A percentile compares a stretch with the other conserved stretches of the same genome.
Evolutionary conservation across 768 basidiomycete genomes (phyloP).

Genomic region (Exidia glandulosa): DNA sequence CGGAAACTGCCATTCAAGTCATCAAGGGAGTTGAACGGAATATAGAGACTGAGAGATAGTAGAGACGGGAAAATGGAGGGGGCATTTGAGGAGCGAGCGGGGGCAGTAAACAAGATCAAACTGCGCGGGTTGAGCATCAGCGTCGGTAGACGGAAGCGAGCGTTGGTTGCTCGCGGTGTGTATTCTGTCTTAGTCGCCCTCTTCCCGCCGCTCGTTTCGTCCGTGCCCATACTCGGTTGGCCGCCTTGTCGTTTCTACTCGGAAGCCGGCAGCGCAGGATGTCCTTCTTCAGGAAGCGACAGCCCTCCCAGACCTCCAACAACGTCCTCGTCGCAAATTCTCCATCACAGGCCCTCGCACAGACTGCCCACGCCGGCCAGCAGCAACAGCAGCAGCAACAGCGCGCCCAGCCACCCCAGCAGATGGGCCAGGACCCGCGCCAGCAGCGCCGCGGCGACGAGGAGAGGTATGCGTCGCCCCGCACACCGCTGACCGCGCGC

Average conservation of each 20-base stretch:
- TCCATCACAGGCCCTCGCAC: slow-evolving; percentile 57
- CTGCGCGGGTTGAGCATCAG: too few species aligned
- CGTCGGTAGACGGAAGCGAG: too few species aligned
- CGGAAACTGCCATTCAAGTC: too few species aligned
- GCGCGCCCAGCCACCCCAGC: slow-evolving; percentile 19
- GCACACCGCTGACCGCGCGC: background rate
- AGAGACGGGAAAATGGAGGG: too few species aligned
- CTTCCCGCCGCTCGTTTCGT: background rate
- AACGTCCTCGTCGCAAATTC: slow-evolving; percentile 50
- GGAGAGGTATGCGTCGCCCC: background rate
- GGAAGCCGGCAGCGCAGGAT: slow-evolving; percentile 58
- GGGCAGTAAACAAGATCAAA: too few species aligned
- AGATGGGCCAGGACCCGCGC: background rate
- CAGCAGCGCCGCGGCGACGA: background rate
- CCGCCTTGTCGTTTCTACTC: slow-evolving; percentile 59
- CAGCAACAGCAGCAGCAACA: slow-evolving; percentile 19
- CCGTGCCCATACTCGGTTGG: background rate
- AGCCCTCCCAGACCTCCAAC: slow-evolving; percentile 11
- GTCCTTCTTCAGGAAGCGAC: slow-evolving; percentile 71
- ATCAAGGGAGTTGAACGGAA: too few species aligned
- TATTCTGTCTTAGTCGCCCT: background rate
- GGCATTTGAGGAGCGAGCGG: too few species aligned
- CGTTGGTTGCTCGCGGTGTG: too few species aligned
- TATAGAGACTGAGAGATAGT: too few species aligned
- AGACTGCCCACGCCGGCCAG: slow-evolving; percentile 26